Evolutionary conservation across 345 rosid species (phyloP).

Genomic region (Camelina sativa): DNA sequence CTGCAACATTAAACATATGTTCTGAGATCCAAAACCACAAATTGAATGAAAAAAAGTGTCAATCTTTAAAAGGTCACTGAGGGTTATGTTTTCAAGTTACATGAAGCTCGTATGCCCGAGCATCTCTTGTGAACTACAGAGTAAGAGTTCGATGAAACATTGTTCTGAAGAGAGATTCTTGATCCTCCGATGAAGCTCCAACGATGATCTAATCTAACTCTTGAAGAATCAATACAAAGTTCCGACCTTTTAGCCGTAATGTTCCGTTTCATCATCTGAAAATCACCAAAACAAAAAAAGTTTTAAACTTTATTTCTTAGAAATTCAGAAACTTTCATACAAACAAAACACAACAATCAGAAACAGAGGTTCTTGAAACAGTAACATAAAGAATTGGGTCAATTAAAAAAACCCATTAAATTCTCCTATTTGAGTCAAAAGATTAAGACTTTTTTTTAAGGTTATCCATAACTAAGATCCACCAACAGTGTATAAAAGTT

Average conservation of each 20-base stretch:
- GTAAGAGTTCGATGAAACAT: slow-evolving; percentile 27
- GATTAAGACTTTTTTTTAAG: slow-evolving; percentile 16
- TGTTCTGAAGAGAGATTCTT: slow-evolving; percentile 45
- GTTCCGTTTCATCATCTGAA: slow-evolving; percentile 31
- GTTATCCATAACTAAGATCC: slow-evolving; percentile 19
- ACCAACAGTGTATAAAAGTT: slow-evolving; percentile 14
- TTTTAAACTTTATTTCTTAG: neutral
- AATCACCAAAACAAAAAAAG: slow-evolving; percentile 21
- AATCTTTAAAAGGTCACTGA: neutral
- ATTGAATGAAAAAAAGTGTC: neutral
- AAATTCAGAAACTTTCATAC: neutral
- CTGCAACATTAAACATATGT: slow-evolving; percentile 47
- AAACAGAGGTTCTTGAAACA: slow-evolving; percentile 1
- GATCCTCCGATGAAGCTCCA: slow-evolving; percentile 76
- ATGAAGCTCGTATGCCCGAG: slow-evolving; percentile 66
- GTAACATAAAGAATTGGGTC: neutral
- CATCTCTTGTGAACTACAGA: slow-evolving; percentile 39
- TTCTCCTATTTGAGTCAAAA: neutral
- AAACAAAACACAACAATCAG: neutral
- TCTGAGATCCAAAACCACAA: neutral
- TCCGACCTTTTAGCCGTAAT: slow-evolving; percentile 35
- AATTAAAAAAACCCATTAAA: slow-evolving; percentile 8
- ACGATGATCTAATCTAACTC: slow-evolving; percentile 33
- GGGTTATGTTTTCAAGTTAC: slow-evolving; percentile 44
- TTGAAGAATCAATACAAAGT: slow-evolving; percentile 41